phyloP scores from a whole-genome alignment of 345 rosid genomes.

The Gossypium herbaceum region DNA sequence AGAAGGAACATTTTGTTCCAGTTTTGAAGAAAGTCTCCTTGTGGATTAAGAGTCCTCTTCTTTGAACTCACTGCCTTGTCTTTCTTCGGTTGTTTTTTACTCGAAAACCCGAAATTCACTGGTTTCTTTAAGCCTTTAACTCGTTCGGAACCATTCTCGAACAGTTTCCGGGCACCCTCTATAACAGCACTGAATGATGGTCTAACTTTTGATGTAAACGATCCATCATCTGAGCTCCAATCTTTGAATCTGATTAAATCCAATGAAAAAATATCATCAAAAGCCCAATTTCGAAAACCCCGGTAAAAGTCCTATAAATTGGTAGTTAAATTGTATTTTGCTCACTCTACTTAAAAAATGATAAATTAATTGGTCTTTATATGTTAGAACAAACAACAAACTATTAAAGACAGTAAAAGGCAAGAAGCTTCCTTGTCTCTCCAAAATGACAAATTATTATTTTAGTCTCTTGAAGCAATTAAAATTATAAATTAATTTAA shows the following conservation, averaged over 20 bases:
- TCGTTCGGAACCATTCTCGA: slow-evolving; percentile 43
- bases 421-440: too few species aligned
- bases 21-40: slow-evolving; percentile 46
- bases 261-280: background rate
- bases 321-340: too few species aligned
- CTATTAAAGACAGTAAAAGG: too few species aligned
- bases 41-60: slow-evolving; percentile 56
- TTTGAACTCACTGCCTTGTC: slow-evolving; percentile 12
- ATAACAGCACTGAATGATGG: slow-evolving; percentile 29
- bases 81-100: slow-evolving; percentile 12
- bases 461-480: too few species aligned
- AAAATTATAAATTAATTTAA: too few species aligned
- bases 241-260: slow-evolving; percentile 42
- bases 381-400: too few species aligned
- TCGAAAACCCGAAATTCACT: background rate
- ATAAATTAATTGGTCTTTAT: too few species aligned
- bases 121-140: slow-evolving; percentile 45
- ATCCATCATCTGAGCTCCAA: slow-evolving; percentile 34
- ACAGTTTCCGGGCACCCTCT: slow-evolving; percentile 30
- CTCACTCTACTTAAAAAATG: too few species aligned
- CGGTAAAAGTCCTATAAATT: too few species aligned
- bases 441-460: too few species aligned
- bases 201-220: slow-evolving; percentile 18
- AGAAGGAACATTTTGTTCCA: slow-evolving; percentile 67
- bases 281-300: background rate